Evolutionary conservation across 257 asterid species (phyloP).

Genomic region (Solanum acaule): DNA sequence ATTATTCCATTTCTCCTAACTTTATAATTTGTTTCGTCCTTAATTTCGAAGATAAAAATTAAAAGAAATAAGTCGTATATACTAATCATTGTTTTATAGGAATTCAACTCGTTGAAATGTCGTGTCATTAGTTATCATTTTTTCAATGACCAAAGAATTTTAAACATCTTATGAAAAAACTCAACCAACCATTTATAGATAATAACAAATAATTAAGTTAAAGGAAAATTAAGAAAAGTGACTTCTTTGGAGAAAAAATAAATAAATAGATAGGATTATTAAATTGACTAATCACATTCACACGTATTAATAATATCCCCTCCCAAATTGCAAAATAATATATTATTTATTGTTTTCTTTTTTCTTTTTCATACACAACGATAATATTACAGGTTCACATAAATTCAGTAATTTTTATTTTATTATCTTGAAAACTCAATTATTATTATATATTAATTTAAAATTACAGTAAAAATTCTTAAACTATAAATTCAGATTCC

Average conservation of each 20-base stretch:
- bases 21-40: too few species aligned
- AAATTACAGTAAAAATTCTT: not conserved
- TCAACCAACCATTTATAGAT: not conserved
- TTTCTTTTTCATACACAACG: too few species aligned
- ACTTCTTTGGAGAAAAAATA: not conserved
- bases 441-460: not conserved
- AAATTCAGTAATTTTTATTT: not conserved
- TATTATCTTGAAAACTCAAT: not conserved
- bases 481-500: not conserved
- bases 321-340: not conserved
- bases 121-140: not conserved
- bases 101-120: not conserved
- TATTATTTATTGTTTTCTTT: not conserved
- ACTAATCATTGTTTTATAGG: not conserved
- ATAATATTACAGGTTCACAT: not conserved
- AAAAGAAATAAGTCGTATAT: not conserved
- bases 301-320: not conserved
- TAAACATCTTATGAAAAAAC: not conserved
- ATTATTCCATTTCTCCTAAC: not conserved
- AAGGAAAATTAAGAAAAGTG: not conserved
- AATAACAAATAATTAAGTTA: not conserved
- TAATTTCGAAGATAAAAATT: not conserved
- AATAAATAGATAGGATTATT: too few species aligned
- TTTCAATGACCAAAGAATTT: not conserved
- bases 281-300: not conserved